Evolutionary conservation across 306 rosid genomes (phyloP).

Genomic region (Castanea mollissima): DNA sequence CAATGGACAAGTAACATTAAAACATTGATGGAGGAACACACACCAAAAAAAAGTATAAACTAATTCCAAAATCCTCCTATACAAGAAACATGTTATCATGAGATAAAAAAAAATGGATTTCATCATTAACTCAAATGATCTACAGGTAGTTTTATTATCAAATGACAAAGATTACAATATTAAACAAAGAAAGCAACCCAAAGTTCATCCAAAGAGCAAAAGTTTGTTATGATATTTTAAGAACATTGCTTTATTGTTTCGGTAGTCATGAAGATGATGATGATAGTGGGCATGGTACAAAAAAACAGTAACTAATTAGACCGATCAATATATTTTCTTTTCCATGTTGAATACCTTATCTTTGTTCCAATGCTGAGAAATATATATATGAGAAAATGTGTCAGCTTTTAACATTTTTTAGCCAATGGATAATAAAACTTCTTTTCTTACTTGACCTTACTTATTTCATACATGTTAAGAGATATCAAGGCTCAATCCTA

Average conservation of each 20-base stretch:
- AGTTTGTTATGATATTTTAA: neutral
- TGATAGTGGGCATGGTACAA: neutral
- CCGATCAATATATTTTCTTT: neutral
- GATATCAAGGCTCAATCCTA: no score
- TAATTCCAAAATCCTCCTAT: neutral
- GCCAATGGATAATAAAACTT: no score
- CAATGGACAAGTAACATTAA: neutral
- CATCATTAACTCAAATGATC: neutral
- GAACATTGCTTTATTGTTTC: neutral
- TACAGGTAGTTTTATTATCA: neutral
- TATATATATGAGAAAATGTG: neutral
- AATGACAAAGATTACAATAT: neutral
- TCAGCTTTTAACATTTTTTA: no score
- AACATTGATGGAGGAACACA: neutral
- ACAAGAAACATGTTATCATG: neutral
- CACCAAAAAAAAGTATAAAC: neutral
- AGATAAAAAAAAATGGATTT: neutral
- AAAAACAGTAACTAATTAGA: neutral
- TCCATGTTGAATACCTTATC: neutral
- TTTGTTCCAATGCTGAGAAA: neutral
- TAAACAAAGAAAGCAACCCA: neutral
- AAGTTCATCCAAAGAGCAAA: neutral
- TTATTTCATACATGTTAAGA: no score
- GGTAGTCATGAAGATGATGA: neutral
- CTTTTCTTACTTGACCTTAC: no score